Conservation (phyloP, 169 alveolate genomes). For the Plasmodium relictum region DNA sequence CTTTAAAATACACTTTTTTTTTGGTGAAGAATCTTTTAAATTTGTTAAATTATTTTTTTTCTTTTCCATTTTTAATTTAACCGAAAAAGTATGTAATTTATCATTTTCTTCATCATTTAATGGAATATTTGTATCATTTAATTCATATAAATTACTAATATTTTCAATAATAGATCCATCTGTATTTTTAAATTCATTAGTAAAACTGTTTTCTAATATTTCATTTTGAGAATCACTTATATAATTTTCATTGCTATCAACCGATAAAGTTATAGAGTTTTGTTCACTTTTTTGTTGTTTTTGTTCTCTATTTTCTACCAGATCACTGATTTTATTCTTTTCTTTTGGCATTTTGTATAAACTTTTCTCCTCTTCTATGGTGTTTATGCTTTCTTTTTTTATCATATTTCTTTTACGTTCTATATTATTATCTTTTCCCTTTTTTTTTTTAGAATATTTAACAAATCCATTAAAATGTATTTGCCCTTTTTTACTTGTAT, state of each 20-base stretch:
- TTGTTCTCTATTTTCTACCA: conserved; percentile 12
- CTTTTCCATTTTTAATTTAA: conserved; percentile 14
- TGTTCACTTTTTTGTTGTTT: conserved; percentile 2
- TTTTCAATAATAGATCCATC: background rate
- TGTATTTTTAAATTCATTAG: background rate
- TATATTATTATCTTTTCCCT: conserved; percentile 6
- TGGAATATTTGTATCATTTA: conserved; percentile 5
- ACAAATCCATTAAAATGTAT: conserved; percentile 56
- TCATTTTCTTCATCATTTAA: background rate
- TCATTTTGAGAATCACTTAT: background rate
- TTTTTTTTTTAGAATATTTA: conserved; percentile 48
- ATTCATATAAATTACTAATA: conserved; percentile 3
- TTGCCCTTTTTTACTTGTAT: conserved; percentile 22
- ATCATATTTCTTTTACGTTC: conserved; percentile 5
- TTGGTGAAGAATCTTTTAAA: conserved; percentile 10
- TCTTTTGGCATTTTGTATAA: conserved; percentile 5
- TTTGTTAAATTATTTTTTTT: conserved; percentile 4
- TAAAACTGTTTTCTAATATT: conserved; percentile 29
- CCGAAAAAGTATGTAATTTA: background rate
- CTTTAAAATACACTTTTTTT: conserved; percentile 7
- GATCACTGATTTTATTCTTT: background rate
- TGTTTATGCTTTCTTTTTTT: background rate
- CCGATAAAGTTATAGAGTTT: background rate
- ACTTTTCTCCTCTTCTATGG: conserved; percentile 1
- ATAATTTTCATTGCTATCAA: background rate